Percentiles rank a stretch among this genome's conserved stretches.
Evolutionary conservation across 306 rosid genomes (phyloP).

Genomic region (Arachis hypogaea): DNA sequence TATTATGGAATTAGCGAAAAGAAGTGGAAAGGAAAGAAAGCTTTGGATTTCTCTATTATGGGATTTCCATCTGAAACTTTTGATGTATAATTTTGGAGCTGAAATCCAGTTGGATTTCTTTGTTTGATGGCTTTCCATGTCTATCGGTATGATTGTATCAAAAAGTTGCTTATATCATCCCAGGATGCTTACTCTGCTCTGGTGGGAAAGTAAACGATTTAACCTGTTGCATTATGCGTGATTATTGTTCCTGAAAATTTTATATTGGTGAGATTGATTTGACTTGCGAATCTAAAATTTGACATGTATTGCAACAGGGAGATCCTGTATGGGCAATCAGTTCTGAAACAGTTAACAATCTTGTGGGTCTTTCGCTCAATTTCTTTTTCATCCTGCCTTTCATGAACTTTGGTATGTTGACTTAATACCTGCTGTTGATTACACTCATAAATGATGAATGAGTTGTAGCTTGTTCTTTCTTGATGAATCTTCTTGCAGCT

Average conservation of each 20-base stretch:
- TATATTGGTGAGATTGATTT: background rate
- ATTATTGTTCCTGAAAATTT: background rate
- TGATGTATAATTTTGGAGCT: too few species aligned
- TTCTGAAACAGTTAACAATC: conserved; percentile 72
- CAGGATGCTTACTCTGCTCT: background rate
- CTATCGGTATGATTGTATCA: background rate
- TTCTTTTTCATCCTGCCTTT: conserved; percentile 83
- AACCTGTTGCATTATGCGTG: background rate
- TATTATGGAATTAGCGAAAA: too few species aligned
- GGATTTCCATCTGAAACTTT: too few species aligned
- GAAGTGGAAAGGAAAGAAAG: too few species aligned
- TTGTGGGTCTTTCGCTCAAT: conserved; percentile 82
- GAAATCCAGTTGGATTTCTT: background rate
- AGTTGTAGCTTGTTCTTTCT: conserved; percentile 28
- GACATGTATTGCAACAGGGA: conserved; percentile 58
- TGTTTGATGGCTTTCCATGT: background rate
- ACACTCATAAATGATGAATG: background rate
- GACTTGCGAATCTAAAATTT: conserved; percentile 25
- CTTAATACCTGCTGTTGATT: conserved; percentile 26
- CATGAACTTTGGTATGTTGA: conserved; percentile 69
- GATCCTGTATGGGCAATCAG: conserved; percentile 96
- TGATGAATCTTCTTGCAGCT: conserved; percentile 4
- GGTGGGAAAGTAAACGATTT: background rate
- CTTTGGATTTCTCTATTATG: too few species aligned
- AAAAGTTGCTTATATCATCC: conserved; percentile 14